Evolutionary conservation across 1,139 yeast species (phyloP).

Genomic region (Saccharomycopsis phalli): DNA sequence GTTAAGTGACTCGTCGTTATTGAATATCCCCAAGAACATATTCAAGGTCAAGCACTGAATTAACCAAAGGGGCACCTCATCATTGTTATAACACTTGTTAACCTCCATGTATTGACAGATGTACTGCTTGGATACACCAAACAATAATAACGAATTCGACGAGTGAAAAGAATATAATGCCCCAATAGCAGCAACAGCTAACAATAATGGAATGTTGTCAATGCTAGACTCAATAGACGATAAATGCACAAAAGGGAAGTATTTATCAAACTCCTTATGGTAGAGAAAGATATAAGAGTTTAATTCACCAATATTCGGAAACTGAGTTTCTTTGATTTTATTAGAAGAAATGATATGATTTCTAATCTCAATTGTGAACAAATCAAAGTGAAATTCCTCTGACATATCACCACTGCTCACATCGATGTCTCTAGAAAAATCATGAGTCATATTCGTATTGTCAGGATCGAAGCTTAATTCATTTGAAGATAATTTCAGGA

Average conservation of each 20-base stretch:
- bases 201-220: conserved; percentile 67
- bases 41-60: conserved; percentile 78
- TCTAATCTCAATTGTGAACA: conserved; percentile 44
- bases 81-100: conserved; percentile 42
- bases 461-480: neutral
- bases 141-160: conserved; percentile 62
- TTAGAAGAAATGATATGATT: conserved; percentile 44
- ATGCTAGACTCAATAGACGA: conserved; percentile 44
- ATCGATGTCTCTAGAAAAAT: no score
- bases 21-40: conserved; percentile 74
- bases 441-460: no score
- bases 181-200: conserved; percentile 83
- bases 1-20: conserved; percentile 57
- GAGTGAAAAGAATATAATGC: conserved; percentile 81
- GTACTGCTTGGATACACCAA: conserved; percentile 70
- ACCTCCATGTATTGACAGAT: conserved; percentile 70
- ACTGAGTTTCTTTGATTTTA: conserved; percentile 43
- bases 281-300: conserved; percentile 65
- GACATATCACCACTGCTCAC: neutral
- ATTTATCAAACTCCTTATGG: conserved; percentile 66
- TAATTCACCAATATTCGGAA: conserved; percentile 68
- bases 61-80: conserved; percentile 77
- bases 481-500: conserved; percentile 21
- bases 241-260: conserved; percentile 76
- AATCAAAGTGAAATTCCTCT: conserved; percentile 4